Percentiles rank a stretch among this genome's conserved stretches.
These are phyloP conservation scores for Chenopodium berlandieri DNA, from an alignment of 148 eudicot genomes.

Conservation along the genomic window DNA sequence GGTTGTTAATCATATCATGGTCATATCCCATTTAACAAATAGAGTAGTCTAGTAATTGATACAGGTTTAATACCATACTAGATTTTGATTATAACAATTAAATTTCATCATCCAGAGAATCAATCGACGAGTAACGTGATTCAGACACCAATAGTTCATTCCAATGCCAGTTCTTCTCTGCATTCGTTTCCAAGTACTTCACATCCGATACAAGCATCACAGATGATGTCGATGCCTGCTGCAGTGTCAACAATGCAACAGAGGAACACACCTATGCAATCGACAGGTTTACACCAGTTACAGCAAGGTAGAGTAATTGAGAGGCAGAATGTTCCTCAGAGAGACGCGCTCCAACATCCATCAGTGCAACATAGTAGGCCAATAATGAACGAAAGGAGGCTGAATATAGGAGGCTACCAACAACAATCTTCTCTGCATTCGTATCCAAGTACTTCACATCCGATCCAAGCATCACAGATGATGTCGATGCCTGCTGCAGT, in stretches of 20 bases:
- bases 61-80: too few relatives aligned
- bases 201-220: neutral
- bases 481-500: neutral
- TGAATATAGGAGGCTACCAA: neutral
- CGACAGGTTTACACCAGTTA: neutral
- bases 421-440: neutral
- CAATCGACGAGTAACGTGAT: neutral
- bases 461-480: neutral
- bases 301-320: neutral
- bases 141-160: neutral
- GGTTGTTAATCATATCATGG: too few relatives aligned
- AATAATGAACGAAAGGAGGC: neutral
- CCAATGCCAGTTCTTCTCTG: neutral
- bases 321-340: neutral
- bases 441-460: neutral
- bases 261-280: neutral
- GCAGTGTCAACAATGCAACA: neutral
- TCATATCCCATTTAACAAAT: too few relatives aligned
- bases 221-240: neutral
- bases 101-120: neutral
- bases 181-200: neutral
- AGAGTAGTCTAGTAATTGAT: too few relatives aligned
- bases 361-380: neutral
- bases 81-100: neutral
- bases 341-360: neutral